Conservation (phyloP, 1,139 yeast genomes). For the Diutina mesorugosa region DNA sequence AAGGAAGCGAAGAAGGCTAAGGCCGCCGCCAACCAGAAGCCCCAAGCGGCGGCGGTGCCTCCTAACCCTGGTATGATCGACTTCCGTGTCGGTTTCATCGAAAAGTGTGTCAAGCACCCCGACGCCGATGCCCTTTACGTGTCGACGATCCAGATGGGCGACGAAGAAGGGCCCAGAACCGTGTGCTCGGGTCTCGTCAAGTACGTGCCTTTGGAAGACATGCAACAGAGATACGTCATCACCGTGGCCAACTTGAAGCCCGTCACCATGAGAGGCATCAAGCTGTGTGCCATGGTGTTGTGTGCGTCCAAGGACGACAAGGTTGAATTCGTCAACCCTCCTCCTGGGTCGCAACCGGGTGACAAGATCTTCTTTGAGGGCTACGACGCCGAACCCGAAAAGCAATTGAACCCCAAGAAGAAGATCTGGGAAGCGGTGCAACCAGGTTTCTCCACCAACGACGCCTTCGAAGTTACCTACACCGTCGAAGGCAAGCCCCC, state of each 20-base stretch:
- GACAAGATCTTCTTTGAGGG: slow-evolving; percentile 94
- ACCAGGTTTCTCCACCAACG: slow-evolving; percentile 79
- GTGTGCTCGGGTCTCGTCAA: slow-evolving; percentile 92
- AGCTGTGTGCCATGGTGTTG: slow-evolving; percentile 91
- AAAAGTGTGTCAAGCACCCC: slow-evolving; percentile 94
- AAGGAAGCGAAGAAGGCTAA: slow-evolving; percentile 51
- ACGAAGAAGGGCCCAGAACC: slow-evolving; percentile 92
- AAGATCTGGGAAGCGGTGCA: slow-evolving; percentile 94
- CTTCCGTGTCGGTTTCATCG: slow-evolving; percentile 91
- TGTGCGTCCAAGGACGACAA: slow-evolving; percentile 65
- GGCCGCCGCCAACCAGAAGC: slow-evolving; percentile 32
- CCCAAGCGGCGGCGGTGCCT: slow-evolving; percentile 43
- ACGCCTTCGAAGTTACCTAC: slow-evolving; percentile 63
- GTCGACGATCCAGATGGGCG: slow-evolving; percentile 94
- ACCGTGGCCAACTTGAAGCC: slow-evolving; percentile 85
- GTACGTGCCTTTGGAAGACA: slow-evolving; percentile 62
- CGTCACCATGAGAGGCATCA: slow-evolving; percentile 88
- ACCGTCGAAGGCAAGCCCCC: slow-evolving; percentile 72
- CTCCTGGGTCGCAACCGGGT: slow-evolving; percentile 89
- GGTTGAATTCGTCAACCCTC: slow-evolving; percentile 93
- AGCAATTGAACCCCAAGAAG: slow-evolving; percentile 95
- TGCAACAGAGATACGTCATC: slow-evolving; percentile 74
- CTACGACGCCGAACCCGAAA: slow-evolving; percentile 77
- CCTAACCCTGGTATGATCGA: slow-evolving; percentile 80
- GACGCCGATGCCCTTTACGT: slow-evolving; percentile 95